Conservation (phyloP, 495 filamentous ascomycete genomes). For the Apodospora peruviana region DNA sequence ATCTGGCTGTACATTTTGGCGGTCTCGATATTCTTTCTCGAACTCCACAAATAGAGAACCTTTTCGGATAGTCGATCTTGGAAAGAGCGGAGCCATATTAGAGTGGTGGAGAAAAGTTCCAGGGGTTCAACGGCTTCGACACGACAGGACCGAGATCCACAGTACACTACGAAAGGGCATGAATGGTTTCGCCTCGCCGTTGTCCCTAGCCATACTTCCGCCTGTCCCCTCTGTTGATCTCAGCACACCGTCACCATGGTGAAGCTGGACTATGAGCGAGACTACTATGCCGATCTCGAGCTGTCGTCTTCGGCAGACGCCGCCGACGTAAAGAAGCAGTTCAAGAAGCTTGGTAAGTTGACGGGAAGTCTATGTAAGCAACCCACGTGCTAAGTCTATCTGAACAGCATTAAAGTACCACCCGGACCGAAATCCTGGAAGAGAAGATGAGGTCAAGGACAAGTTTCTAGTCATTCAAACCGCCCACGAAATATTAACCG, state of each 20-base stretch:
- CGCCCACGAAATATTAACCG: constrained; percentile 76
- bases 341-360: constrained; percentile 68
- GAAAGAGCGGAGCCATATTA: too few relatives aligned
- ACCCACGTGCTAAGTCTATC: not conserved
- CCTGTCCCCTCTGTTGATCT: not conserved
- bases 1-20: too few relatives aligned
- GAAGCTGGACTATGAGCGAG: constrained; percentile 62
- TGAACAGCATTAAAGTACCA: constrained; percentile 72
- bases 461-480: constrained; percentile 82
- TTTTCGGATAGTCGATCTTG: too few relatives aligned
- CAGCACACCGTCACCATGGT: constrained; percentile 52
- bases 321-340: constrained; percentile 79
- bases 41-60: too few relatives aligned
- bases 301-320: constrained; percentile 55
- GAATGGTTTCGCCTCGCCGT: not conserved
- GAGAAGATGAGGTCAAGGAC: constrained; percentile 67
- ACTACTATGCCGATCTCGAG: constrained; percentile 87
- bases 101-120: too few relatives aligned
- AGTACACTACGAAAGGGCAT: too few relatives aligned
- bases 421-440: constrained; percentile 83
- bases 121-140: not conserved
- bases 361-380: not conserved
- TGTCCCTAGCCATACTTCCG: not conserved
- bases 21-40: too few relatives aligned
- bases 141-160: not conserved